Conservation (phyloP, 1,139 yeast genomes). For the Nakaseomyces nivariensis region DNA sequence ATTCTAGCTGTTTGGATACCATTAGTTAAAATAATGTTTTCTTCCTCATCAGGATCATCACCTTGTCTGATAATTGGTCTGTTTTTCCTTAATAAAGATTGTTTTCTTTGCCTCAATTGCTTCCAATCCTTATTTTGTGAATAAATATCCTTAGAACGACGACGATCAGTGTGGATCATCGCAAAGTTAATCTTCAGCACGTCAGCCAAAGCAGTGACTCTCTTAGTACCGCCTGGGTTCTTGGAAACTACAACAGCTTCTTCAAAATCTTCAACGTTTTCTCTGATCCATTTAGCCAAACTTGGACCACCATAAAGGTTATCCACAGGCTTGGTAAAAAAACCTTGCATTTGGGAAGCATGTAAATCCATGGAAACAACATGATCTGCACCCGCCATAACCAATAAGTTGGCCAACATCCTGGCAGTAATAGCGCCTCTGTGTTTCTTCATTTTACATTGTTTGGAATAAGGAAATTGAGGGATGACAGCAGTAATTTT, state of each 20-base stretch:
- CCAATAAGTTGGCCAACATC: slow-evolving; percentile 88
- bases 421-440: slow-evolving; percentile 99
- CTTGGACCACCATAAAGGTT: slow-evolving; percentile 95
- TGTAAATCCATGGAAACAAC: slow-evolving; percentile 96
- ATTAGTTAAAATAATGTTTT: slow-evolving; percentile 56
- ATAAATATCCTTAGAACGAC: slow-evolving; percentile 72
- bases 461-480: slow-evolving; percentile 94
- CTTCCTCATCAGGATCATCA: slow-evolving; percentile 50
- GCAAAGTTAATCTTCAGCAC: slow-evolving; percentile 92
- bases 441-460: slow-evolving; percentile 95
- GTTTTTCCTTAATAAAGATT: slow-evolving; percentile 30
- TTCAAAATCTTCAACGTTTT: slow-evolving; percentile 72
- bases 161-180: slow-evolving; percentile 96
- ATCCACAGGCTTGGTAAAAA: slow-evolving; percentile 93
- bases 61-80: slow-evolving; percentile 33
- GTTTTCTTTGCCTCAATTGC: slow-evolving; percentile 31
- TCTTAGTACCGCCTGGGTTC: slow-evolving; percentile 97
- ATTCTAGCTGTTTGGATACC: slow-evolving; percentile 94
- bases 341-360: slow-evolving; percentile 99
- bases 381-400: slow-evolving; percentile 99
- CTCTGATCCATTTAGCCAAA: slow-evolving; percentile 91
- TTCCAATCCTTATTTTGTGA: slow-evolving; percentile 31
- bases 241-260: slow-evolving; percentile 84
- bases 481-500: slow-evolving; percentile 97
- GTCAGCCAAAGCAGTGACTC: slow-evolving; percentile 96